These are phyloP conservation scores for Magnusiomyces magnusii DNA, from an alignment of 1,139 yeast species.

Conservation along the genomic window DNA sequence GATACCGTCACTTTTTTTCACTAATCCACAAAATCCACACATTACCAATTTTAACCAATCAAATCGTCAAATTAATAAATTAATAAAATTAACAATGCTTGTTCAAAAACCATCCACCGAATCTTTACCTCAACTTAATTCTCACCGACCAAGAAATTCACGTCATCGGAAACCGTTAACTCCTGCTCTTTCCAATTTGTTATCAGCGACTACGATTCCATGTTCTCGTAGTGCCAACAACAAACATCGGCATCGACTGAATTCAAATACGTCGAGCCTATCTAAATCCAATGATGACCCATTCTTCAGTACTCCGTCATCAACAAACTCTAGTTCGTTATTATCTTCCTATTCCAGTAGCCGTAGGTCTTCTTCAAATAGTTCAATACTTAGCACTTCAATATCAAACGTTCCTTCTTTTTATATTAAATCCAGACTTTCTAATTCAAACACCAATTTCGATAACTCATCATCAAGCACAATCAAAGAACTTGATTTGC, in stretches of 20 bases:
- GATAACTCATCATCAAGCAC: not conserved
- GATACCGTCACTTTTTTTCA: not conserved
- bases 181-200: slow-evolving; percentile 23
- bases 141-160: slow-evolving; percentile 6
- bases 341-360: slow-evolving; percentile 1
- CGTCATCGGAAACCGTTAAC: slow-evolving; percentile 21
- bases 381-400: not conserved
- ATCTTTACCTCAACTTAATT: not conserved
- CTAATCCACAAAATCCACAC: slow-evolving; percentile 2
- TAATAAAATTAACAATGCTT: not conserved
- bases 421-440: not conserved
- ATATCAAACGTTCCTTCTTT: not conserved
- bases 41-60: too few relatives aligned
- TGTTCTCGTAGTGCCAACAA: slow-evolving; percentile 1
- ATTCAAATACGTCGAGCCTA: not conserved
- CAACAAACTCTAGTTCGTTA: slow-evolving; percentile 3
- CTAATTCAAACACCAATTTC: not conserved
- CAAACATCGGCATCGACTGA: not conserved
- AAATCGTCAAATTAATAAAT: too few relatives aligned
- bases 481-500: not conserved
- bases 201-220: slow-evolving; percentile 24
- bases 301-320: not conserved
- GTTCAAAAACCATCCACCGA: not conserved
- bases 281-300: not conserved
- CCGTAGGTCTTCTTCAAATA: slow-evolving; percentile 4